Percentiles rank a stretch among this genome's conserved stretches.
Evolutionary conservation across 2,329 filamentous ascomycete species (phyloP).

Genomic region (Monosporascus sp.): DNA sequence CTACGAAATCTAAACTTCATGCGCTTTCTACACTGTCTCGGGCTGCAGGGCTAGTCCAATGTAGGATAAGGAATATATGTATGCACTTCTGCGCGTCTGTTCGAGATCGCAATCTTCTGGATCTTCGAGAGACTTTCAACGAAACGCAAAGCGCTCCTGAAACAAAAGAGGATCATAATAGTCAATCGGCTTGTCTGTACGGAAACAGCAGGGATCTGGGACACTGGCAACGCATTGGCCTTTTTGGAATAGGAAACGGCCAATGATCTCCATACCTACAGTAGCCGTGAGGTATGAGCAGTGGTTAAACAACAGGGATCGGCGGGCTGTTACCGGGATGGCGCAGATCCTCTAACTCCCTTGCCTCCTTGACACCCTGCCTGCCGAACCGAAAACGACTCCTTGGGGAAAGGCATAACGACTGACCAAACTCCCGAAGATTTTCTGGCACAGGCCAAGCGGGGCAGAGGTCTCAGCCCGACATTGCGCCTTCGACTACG

Average conservation of each 20-base stretch:
- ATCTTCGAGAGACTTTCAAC: no score
- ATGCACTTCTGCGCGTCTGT: no score
- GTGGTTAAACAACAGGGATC: constrained; percentile 4
- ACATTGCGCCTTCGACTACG: neutral
- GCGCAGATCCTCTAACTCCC: constrained; percentile 9
- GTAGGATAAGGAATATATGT: no score
- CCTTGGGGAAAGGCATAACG: constrained; percentile 18
- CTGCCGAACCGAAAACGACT: constrained; percentile 16
- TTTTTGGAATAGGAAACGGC: neutral
- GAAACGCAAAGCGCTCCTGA: no score
- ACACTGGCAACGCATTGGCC: neutral
- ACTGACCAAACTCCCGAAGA: constrained; percentile 16
- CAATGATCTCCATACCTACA: neutral
- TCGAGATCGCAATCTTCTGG: no score
- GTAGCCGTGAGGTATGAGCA: neutral
- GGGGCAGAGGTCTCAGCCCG: neutral
- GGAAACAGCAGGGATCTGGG: neutral
- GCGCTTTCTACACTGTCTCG: neutral
- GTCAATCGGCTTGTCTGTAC: neutral
- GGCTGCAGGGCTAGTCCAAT: no score
- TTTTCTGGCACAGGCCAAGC: constrained; percentile 18
- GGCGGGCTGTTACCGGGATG: constrained; percentile 3
- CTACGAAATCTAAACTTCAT: no score
- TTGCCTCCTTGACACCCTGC: constrained; percentile 17
- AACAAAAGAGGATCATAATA: no score